These are phyloP conservation scores for Scorias spongiosa DNA, from an alignment of 2,329 filamentous ascomycete genomes.

Conservation along the genomic window DNA sequence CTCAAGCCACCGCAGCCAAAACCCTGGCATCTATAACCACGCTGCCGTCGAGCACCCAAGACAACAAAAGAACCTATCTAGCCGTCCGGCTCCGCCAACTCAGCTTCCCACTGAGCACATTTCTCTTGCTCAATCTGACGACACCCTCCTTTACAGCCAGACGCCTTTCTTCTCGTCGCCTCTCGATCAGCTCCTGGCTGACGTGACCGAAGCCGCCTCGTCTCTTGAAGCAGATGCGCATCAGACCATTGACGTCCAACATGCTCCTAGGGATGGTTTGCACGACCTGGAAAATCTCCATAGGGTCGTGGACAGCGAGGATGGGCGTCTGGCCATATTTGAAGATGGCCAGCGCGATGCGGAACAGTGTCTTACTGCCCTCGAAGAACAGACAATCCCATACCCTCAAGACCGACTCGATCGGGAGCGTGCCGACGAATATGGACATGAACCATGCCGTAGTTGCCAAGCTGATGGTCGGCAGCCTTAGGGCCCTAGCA, in stretches of 20 bases:
- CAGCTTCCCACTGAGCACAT: slow-evolving; percentile 1
- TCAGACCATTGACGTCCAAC: slow-evolving; percentile 64
- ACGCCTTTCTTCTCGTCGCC: slow-evolving; percentile 50
- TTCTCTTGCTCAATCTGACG: slow-evolving; percentile 1
- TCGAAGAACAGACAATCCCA: slow-evolving; percentile 97
- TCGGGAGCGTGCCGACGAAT: slow-evolving; percentile 82
- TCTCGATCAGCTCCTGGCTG: slow-evolving; percentile 68
- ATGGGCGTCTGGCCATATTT: slow-evolving; percentile 75
- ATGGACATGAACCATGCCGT: slow-evolving; percentile 98
- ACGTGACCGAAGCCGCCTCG: slow-evolving; percentile 61
- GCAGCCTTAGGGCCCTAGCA: slow-evolving; percentile 42
- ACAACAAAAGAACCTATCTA: slow-evolving; percentile 1
- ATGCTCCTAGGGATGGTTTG: slow-evolving; percentile 71
- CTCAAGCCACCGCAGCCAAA: too few relatives aligned
- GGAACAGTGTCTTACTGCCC: slow-evolving; percentile 84
- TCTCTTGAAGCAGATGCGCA: slow-evolving; percentile 64
- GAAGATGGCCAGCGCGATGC: slow-evolving; percentile 80
- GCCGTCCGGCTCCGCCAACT: slow-evolving; percentile 5
- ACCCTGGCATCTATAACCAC: too few relatives aligned
- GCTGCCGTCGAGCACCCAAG: too few relatives aligned
- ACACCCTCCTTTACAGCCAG: slow-evolving; percentile 9
- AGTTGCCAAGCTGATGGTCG: slow-evolving; percentile 81
- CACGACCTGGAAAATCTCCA: slow-evolving; percentile 92
- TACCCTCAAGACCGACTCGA: slow-evolving; percentile 79
- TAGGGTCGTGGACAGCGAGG: slow-evolving; percentile 62